Percentiles rank a stretch among this genome's conserved stretches.
Evolutionary conservation across 345 rosid genomes (phyloP).

Genomic region (Kandelia obovata): DNA sequence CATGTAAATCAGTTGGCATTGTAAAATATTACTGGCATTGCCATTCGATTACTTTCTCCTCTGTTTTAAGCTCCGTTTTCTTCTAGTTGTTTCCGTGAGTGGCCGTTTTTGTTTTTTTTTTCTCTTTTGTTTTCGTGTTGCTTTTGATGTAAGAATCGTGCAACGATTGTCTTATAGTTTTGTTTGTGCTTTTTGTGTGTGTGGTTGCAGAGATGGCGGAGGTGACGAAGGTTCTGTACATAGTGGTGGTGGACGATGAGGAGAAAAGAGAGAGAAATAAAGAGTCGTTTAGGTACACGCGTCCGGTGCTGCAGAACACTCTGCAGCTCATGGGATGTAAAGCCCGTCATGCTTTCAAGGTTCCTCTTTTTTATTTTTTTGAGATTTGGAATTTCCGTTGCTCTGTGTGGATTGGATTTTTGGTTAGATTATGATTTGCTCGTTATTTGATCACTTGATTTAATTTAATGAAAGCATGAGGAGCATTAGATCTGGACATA

Average conservation of each 20-base stretch:
- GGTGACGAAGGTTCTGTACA: slow-evolving; percentile 66
- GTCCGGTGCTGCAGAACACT: slow-evolving; percentile 86
- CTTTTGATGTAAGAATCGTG: not conserved
- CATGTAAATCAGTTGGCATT: not conserved
- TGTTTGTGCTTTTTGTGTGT: not conserved
- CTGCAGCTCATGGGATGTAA: slow-evolving; percentile 98
- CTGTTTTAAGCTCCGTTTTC: not conserved
- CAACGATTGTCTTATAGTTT: no score
- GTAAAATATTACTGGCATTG: slow-evolving; percentile 11
- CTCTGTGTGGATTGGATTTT: not conserved
- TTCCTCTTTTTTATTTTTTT: slow-evolving; percentile 3
- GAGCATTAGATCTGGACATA: not conserved
- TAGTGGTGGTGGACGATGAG: slow-evolving; percentile 71
- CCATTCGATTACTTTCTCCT: not conserved
- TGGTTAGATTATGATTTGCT: not conserved
- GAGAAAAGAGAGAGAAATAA: slow-evolving; percentile 34
- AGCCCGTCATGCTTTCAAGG: slow-evolving; percentile 98
- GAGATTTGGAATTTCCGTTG: not conserved
- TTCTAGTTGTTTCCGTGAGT: not conserved
- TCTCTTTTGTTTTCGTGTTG: not conserved
- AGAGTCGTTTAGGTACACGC: slow-evolving; percentile 78
- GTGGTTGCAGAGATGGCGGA: slow-evolving; percentile 21
- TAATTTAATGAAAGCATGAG: not conserved
- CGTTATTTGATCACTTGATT: not conserved
- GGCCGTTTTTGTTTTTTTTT: not conserved